Evolutionary conservation across 139 green algal genomes (phyloP).

Genomic region (Penium margaritaceum): DNA sequence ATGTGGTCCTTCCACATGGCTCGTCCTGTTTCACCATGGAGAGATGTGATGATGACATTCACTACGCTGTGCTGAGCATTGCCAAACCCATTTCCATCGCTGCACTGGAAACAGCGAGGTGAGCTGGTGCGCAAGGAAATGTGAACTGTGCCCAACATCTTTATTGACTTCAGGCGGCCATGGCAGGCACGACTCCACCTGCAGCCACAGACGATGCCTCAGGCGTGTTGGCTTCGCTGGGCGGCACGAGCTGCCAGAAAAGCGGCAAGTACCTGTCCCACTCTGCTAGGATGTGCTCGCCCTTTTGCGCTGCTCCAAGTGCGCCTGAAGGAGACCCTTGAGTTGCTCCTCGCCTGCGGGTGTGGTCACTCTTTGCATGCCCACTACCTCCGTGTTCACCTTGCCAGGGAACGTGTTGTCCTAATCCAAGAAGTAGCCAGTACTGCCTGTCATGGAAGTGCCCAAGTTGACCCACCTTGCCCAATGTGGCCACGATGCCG

Average conservation of each 20-base stretch:
- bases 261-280: conserved; percentile 66
- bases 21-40: no score
- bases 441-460: conserved; percentile 93
- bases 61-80: no score
- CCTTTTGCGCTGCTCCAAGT: conserved; percentile 66
- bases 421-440: conserved; percentile 94
- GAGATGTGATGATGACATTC: no score
- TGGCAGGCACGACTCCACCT: neutral
- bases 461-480: conserved; percentile 86
- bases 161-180: conserved; percentile 28
- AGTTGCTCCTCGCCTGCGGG: conserved; percentile 77
- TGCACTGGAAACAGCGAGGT: no score
- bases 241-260: conserved; percentile 97
- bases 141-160: no score
- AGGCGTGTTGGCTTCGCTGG: conserved; percentile 65
- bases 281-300: conserved; percentile 64
- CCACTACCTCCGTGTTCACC: conserved; percentile 95
- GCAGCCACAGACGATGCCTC: conserved; percentile 48
- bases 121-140: no score
- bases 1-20: no score
- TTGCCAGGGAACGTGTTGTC: conserved; percentile 80
- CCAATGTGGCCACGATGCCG: conserved; percentile 62
- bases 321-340: conserved; percentile 66
- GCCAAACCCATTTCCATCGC: no score
- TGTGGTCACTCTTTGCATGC: conserved; percentile 79